Evolutionary conservation across 768 basidiomycete genomes (phyloP), one percentile per base, ranked within the genome.

Genomic region (Podaxis sp.): DNA sequence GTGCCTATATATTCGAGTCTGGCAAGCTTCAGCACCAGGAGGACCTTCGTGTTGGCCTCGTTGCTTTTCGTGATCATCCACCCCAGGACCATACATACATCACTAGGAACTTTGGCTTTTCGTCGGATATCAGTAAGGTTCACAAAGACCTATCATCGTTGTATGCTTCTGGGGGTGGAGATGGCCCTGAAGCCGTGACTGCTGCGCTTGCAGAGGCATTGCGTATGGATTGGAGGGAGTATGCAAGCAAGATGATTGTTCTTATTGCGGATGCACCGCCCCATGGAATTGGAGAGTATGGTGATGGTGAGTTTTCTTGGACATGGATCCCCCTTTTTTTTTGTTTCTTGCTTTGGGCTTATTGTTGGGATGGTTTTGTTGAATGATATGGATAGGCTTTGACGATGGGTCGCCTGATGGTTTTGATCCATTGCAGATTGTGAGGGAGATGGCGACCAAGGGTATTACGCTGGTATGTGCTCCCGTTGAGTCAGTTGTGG

Each of bases 241-340:
- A 84, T 51, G 91, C 96, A 27, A 93, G 90, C 72, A 98, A 93
- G 80, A 98, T 98, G 94, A 83, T 94, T 55, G 94, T 98, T 4
- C 83, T 98, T 68, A 95, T 98, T 69, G 95, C 96, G 17, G 96
- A 98, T 80, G 96, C 96, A 0, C 96, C 96, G 40, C 94, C 96
- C 15, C 96, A 98, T 77, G 96, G 96, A 2, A 93, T 98, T 70
- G 96, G 96, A 63, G 96, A 98, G 74, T 94, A 94, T 66, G 96
- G 96, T 17, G 96, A 98, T 77, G 95, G 94, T 94, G 67, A 68
- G 82, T 74, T 25, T 33, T 62, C n/a, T 17, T 41, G 37, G 12
- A 33, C 2, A 33, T 33, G 29, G 2, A 1, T 9, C 29, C 2
- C 29, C 29, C 8, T 29, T 33, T 33, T 33, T 33, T 33, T 33